Evolutionary conservation across 345 rosid genomes (phyloP).

Genomic region (Carallia brachiata): DNA sequence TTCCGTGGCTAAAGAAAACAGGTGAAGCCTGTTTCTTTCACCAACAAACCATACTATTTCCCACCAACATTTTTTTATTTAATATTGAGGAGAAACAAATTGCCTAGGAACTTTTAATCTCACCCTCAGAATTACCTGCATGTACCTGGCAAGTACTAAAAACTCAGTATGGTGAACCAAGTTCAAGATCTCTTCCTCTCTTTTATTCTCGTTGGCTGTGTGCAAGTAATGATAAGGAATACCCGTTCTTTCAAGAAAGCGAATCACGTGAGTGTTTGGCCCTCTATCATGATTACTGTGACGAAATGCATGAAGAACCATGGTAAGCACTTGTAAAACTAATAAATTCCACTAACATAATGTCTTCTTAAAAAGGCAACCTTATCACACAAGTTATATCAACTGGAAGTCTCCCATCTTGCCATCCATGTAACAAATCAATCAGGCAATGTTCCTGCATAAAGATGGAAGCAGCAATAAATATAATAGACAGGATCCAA

Average conservation of each 20-base stretch:
- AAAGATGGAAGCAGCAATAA: constrained; percentile 10
- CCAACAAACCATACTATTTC: neutral
- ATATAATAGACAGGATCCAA: neutral
- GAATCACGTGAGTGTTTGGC: constrained; percentile 76
- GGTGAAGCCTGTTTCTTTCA: constrained; percentile 9
- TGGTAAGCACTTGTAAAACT: constrained; percentile 11
- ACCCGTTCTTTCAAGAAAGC: constrained; percentile 79
- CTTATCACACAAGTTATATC: constrained; percentile 89
- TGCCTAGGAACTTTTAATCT: constrained; percentile 2
- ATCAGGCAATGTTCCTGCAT: constrained; percentile 85
- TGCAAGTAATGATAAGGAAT: constrained; percentile 79
- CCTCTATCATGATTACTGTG: constrained; percentile 87
- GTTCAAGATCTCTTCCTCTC: constrained; percentile 75
- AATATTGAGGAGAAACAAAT: constrained; percentile 7
- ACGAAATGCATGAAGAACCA: constrained; percentile 16
- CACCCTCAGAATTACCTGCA: constrained; percentile 71
- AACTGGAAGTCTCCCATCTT: constrained; percentile 82
- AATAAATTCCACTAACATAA: neutral
- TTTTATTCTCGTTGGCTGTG: constrained; percentile 51
- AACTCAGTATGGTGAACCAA: constrained; percentile 84
- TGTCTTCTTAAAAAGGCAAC: constrained; percentile 30
- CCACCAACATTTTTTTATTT: neutral
- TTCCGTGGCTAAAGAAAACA: constrained; percentile 8
- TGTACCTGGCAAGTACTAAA: constrained; percentile 91
- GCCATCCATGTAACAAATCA: constrained; percentile 88